Conservation (phyloP, 257 asterid species). For the Echites panduratus region DNA sequence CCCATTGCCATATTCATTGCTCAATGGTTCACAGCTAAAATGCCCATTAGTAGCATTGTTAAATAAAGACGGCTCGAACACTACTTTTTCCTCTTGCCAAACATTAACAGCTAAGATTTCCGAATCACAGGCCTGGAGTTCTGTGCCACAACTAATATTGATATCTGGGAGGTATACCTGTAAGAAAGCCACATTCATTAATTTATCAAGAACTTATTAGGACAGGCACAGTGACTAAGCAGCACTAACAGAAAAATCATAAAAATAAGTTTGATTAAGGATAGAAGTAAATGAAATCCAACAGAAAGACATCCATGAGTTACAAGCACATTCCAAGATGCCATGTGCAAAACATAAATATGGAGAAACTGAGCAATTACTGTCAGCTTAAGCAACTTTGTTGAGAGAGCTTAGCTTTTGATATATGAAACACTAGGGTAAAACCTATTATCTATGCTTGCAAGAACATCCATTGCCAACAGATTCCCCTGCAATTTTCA, state of each 20-base stretch:
- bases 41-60: constrained; percentile 20
- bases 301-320: neutral
- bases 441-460: neutral
- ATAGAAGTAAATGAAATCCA: neutral
- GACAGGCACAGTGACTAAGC: neutral
- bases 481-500: neutral
- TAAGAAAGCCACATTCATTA: constrained; percentile 1
- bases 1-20: constrained; percentile 15
- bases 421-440: neutral
- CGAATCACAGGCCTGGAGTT: constrained; percentile 18
- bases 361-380: neutral
- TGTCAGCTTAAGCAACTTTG: neutral
- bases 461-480: neutral
- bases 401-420: neutral
- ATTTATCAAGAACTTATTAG: neutral
- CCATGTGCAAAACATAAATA: neutral
- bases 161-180: constrained; percentile 30
- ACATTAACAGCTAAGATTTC: constrained; percentile 24
- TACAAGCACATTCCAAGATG: neutral
- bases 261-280: neutral
- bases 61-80: constrained; percentile 18
- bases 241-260: neutral
- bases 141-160: constrained; percentile 12
- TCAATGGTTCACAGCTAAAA: constrained; percentile 17
- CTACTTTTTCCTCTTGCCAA: constrained; percentile 17